Percentiles rank a stretch among this genome's conserved stretches.
Conservation (phyloP, 306 rosid genomes). For the Pyrus bretschneideri region DNA sequence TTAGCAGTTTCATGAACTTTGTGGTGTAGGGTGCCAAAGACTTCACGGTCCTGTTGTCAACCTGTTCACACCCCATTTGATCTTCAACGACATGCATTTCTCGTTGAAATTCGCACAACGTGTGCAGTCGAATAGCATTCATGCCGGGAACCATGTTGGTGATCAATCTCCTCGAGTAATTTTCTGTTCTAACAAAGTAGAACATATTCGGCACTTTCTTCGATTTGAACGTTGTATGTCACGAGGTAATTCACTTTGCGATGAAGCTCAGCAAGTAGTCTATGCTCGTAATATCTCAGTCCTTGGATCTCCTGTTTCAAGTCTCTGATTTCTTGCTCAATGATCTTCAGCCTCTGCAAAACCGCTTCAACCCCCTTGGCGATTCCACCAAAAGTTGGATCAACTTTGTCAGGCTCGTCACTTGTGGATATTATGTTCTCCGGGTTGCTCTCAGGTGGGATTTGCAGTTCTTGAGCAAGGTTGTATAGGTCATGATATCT, state of each 20-base stretch:
- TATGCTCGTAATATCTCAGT: conserved; percentile 80
- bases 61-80: conserved; percentile 88
- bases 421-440: conserved; percentile 38
- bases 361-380: conserved; percentile 96
- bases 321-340: conserved; percentile 92
- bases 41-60: conserved; percentile 69
- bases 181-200: conserved; percentile 74
- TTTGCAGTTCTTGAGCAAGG: conserved; percentile 88
- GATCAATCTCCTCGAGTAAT: conserved; percentile 76
- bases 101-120: conserved; percentile 75
- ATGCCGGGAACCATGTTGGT: conserved; percentile 76
- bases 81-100: conserved; percentile 96
- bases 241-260: conserved; percentile 71
- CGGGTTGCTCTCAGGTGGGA: conserved; percentile 54
- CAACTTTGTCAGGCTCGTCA: conserved; percentile 51
- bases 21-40: conserved; percentile 83
- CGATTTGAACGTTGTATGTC: conserved; percentile 74
- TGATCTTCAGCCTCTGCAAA: conserved; percentile 79
- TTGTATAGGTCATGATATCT: conserved; percentile 77
- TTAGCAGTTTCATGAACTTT: conserved; percentile 77
- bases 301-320: conserved; percentile 96
- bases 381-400: conserved; percentile 74
- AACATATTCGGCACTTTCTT: conserved; percentile 95
- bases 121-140: conserved; percentile 83
- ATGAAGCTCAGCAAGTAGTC: conserved; percentile 77